These are phyloP conservation scores for Metarhizium humberi DNA, from an alignment of 2,329 filamentous ascomycete genomes.

Conservation along the genomic window DNA sequence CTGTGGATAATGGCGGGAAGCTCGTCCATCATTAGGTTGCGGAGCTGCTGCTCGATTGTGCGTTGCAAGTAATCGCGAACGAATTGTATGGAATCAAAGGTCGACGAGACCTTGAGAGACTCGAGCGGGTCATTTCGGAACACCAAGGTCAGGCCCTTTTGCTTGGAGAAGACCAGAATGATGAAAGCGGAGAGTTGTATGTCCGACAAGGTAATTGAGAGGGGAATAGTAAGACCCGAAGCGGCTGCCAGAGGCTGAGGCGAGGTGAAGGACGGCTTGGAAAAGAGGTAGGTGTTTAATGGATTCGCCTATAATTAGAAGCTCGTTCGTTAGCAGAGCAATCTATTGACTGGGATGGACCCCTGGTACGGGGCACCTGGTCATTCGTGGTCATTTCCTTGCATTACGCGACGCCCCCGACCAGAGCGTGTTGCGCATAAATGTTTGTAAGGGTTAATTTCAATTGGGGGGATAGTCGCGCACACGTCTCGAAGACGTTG, in stretches of 20 bases:
- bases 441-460: not conserved
- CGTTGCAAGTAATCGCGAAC: conserved; percentile 94
- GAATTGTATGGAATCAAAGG: conserved; percentile 97
- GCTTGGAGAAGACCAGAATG: conserved; percentile 92
- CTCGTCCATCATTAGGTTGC: conserved; percentile 96
- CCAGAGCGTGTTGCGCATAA: not conserved
- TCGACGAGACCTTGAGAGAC: conserved; percentile 95
- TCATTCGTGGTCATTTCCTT: not conserved
- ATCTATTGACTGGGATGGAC: not conserved
- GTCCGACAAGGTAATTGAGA: conserved; percentile 92
- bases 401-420: conserved; percentile 4
- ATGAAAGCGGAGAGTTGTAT: conserved; percentile 96
- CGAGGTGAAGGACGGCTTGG: conserved; percentile 85
- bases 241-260: conserved; percentile 86
- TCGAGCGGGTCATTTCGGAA: conserved; percentile 98
- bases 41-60: conserved; percentile 88
- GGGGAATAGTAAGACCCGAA: conserved; percentile 88
- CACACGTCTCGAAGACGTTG: not conserved
- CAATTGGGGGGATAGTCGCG: not conserved
- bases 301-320: conserved; percentile 65
- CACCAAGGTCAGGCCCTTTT: conserved; percentile 92
- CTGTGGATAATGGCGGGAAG: conserved; percentile 93
- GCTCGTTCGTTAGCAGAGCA: conserved; percentile 4
- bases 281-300: conserved; percentile 87
- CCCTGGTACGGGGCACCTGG: not conserved